Base-by-base conservation (phyloP, 2,329 filamentous ascomycete species). In the Knoxdaviesia proteae region DNA sequence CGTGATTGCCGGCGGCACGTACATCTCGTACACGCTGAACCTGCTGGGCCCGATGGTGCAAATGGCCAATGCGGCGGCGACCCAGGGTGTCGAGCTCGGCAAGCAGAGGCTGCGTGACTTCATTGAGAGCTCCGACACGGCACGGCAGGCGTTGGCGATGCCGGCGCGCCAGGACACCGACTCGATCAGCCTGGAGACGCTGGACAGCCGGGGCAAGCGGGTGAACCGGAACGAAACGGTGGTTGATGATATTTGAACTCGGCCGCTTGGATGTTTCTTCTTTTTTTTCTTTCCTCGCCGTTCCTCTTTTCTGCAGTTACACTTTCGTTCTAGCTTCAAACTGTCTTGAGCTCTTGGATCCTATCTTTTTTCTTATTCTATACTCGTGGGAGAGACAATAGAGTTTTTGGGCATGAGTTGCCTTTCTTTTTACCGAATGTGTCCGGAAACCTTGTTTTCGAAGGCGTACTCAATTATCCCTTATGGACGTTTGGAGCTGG, bases 11-110 rank as follows among this genome's bases (percentile, higher is more conserved):
- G 72, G 80, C 42, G 86, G 73, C 44, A 82, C 80, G 4, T 98
- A 96, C 53, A 68, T 94, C 32, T 90, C 87, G 4, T 94, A 90
- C 61, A 87, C 77, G 34, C 77, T 98, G 50, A 96, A 96, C 57
- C 74, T 98, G 10, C 87, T 93, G 63, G 90, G 90, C 1, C 90
- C 90, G 0, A 96, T 98, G 68, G 67, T 92, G 51, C 86, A 92
- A 55, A 94, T 98, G 84, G 74, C 76, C 49, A 90, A 90, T 51
- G 90, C 90, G 9, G 90, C 90, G 4, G 79, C 76, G 40, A 69
- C 71, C 48, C 90, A 98, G 61, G 90, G 83, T 6, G 54, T 94
- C 32, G 84, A 93, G 51, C 84, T 98, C 50, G 83, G 84, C 55
- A 94, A 94, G 65, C 80, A 90, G 63, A 79, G 82, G 52, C 71